These are phyloP conservation scores for Edaphochlamys debaryana DNA, from an alignment of 139 green algal species.

Conservation along the genomic window DNA sequence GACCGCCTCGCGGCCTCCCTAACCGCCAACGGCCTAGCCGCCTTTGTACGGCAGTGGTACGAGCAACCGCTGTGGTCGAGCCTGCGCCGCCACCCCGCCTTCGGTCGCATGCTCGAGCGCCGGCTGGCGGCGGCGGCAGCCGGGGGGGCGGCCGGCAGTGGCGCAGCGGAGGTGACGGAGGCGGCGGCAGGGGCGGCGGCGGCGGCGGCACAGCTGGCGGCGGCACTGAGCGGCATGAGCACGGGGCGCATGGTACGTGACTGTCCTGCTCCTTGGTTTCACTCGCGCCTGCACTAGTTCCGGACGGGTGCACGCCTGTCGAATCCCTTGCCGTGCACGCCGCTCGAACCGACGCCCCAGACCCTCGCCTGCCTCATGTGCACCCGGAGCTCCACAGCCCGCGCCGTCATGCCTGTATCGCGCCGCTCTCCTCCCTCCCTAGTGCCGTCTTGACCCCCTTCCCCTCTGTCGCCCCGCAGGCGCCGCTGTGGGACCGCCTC, in stretches of 20 bases:
- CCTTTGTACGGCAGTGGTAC: slow-evolving; percentile 85
- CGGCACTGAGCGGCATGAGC: slow-evolving; percentile 63
- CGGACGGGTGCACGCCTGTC: too few relatives aligned
- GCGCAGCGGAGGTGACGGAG: background rate
- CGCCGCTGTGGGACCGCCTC: slow-evolving; percentile 53
- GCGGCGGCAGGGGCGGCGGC: background rate
- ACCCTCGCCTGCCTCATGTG: too few relatives aligned
- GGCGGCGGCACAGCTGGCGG: slow-evolving; percentile 34
- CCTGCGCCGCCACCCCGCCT: slow-evolving; percentile 62
- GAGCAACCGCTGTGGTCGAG: slow-evolving; percentile 69
- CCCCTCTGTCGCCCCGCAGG: too few relatives aligned
- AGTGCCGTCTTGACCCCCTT: too few relatives aligned
- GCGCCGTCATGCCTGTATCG: too few relatives aligned
- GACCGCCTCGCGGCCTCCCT: slow-evolving; percentile 59
- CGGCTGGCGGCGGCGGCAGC: background rate
- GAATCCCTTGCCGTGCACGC: too few relatives aligned
- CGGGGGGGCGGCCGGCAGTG: background rate
- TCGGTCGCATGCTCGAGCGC: slow-evolving; percentile 48
- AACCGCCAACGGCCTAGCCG: slow-evolving; percentile 32
- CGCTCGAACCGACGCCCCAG: too few relatives aligned
- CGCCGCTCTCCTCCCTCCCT: too few relatives aligned
- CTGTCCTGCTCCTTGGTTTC: too few relatives aligned
- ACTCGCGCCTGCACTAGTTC: too few relatives aligned
- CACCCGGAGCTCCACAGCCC: too few relatives aligned
- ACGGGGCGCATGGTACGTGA: slow-evolving; percentile 67